These are phyloP conservation scores for Sesbania bispinosa DNA, from an alignment of 306 rosid genomes.

Conservation along the genomic window DNA sequence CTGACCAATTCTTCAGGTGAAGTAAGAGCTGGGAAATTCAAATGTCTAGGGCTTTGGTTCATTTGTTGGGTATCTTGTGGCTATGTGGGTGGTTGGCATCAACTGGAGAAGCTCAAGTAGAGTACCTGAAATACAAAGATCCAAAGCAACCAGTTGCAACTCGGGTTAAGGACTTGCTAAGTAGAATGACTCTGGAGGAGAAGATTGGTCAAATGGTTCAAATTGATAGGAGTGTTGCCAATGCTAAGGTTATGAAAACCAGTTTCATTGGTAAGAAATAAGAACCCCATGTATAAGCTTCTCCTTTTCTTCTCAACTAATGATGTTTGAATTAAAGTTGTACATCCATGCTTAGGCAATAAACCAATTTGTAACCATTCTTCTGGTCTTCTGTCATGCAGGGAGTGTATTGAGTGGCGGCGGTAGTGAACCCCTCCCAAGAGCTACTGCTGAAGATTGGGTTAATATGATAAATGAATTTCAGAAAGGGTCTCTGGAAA, in stretches of 20 bases:
- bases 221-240: constrained; percentile 90
- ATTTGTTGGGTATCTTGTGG: constrained; percentile 42
- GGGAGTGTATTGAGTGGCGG: constrained; percentile 98
- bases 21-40: constrained; percentile 11
- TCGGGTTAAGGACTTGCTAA: constrained; percentile 73
- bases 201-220: constrained; percentile 98
- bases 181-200: constrained; percentile 83
- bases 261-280: constrained; percentile 67
- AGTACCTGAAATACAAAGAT: constrained; percentile 71
- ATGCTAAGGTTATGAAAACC: constrained; percentile 55
- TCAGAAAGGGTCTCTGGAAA: constrained; percentile 76
- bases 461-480: constrained; percentile 78
- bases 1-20: constrained; percentile 33
- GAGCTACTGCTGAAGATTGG: constrained; percentile 91
- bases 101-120: constrained; percentile 48
- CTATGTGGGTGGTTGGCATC: constrained; percentile 52
- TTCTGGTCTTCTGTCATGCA: too few species aligned
- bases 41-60: constrained; percentile 46
- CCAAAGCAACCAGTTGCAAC: constrained; percentile 50
- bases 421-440: constrained; percentile 85
- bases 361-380: too few species aligned
- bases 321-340: too few species aligned
- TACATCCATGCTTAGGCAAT: too few species aligned
- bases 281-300: not conserved
- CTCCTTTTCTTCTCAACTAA: too few species aligned